Evolutionary conservation across 768 basidiomycete species (phyloP).

Genomic region (Russula emetica): DNA sequence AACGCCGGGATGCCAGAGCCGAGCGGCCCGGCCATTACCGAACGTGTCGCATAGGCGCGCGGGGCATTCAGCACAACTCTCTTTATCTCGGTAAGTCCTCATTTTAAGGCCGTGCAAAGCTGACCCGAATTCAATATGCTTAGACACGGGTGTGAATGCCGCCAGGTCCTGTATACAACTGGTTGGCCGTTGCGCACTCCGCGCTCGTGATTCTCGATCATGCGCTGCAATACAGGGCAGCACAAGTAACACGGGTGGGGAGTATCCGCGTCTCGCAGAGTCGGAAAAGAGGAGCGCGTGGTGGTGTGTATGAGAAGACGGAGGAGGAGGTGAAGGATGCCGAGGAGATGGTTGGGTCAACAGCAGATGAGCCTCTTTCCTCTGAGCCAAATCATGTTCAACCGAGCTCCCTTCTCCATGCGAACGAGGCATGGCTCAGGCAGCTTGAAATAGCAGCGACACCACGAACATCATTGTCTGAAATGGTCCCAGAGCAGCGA

Average conservation of each 20-base stretch:
- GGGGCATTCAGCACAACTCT: background rate
- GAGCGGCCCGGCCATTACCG: no score
- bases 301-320: background rate
- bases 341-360: background rate
- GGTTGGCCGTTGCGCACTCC: conserved; percentile 63
- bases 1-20: no score
- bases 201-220: conserved; percentile 56
- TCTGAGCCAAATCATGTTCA: background rate
- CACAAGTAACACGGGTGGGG: conserved; percentile 35
- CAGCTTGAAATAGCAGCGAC: conserved; percentile 6
- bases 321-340: background rate
- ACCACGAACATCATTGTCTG: background rate
- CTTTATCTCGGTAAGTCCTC: conserved; percentile 1
- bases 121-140: background rate
- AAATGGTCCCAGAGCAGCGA: background rate
- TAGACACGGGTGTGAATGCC: conserved; percentile 46
- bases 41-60: no score
- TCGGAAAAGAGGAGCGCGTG: background rate
- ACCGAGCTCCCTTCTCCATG: conserved; percentile 13
- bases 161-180: conserved; percentile 65
- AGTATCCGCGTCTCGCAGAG: conserved; percentile 10
- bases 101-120: background rate
- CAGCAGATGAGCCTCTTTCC: background rate
- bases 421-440: conserved; percentile 23
- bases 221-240: conserved; percentile 56